A percentile compares a stretch with the other conserved stretches of the same genome.
phyloP scores from a whole-genome alignment of 495 filamentous ascomycete genomes.

The Aspergillus baeticus region DNA sequence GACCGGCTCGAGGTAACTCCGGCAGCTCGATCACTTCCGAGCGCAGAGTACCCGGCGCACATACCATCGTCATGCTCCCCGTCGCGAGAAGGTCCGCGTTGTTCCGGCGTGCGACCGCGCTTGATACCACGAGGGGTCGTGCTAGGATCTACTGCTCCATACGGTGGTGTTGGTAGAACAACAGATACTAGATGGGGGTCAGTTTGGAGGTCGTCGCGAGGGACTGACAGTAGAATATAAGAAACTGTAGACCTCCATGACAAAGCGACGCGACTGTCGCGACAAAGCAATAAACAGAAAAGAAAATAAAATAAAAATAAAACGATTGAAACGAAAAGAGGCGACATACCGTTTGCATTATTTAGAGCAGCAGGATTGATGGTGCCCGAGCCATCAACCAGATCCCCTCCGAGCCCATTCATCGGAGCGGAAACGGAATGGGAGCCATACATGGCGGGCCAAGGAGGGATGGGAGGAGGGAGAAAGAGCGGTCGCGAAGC shows the following conservation, averaged over 20 bases:
- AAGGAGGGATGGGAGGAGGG: constrained; percentile 34
- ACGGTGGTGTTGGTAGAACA: constrained; percentile 42
- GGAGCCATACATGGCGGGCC: constrained; percentile 58
- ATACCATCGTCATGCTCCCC: constrained; percentile 80
- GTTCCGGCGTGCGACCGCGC: constrained; percentile 88
- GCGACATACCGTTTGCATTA: constrained; percentile 53
- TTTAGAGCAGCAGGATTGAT: constrained; percentile 78
- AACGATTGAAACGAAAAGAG: background rate
- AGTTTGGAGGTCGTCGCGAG: constrained; percentile 37
- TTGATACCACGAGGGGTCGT: constrained; percentile 76
- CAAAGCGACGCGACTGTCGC: constrained; percentile 1
- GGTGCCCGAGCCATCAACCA: constrained; percentile 72
- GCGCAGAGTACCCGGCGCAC: constrained; percentile 40
- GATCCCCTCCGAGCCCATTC: constrained; percentile 61
- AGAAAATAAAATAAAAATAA: constrained; percentile 3
- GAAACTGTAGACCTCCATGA: constrained; percentile 9
- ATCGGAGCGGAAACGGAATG: constrained; percentile 49
- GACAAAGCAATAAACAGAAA: background rate
- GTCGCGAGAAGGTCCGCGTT: constrained; percentile 61
- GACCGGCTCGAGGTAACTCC: constrained; percentile 14
- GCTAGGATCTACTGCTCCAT: constrained; percentile 48
- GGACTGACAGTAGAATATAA: constrained; percentile 18
- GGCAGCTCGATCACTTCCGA: background rate
- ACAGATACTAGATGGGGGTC: constrained; percentile 43
- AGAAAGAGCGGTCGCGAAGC: constrained; percentile 26